Conservation (phyloP, 805 yeast genomes). For the Wickerhamiella cacticola region DNA sequence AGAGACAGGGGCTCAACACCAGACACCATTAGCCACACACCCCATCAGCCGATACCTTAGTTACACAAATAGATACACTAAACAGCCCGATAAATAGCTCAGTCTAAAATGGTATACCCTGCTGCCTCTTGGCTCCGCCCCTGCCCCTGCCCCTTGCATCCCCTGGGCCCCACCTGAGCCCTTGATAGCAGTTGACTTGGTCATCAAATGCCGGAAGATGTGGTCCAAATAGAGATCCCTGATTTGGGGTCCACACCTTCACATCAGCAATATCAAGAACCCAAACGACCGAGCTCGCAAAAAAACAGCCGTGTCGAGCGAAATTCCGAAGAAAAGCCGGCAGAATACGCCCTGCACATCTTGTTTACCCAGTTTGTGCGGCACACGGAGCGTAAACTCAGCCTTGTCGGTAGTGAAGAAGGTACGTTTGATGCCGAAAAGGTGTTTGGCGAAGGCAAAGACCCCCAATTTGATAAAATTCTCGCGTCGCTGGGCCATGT, state of each 20-base stretch:
- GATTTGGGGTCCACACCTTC: conserved; percentile 6
- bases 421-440: conserved; percentile 24
- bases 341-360: conserved; percentile 84
- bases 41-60: no score
- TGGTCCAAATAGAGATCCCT: conserved; percentile 14
- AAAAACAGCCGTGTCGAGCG: not conserved
- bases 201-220: conserved; percentile 31
- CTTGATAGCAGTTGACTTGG: conserved; percentile 5
- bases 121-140: no score
- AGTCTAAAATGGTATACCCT: no score
- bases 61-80: no score
- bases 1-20: no score
- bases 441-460: conserved; percentile 66
- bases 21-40: no score
- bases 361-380: conserved; percentile 92
- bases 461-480: conserved; percentile 74
- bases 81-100: no score
- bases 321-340: conserved; percentile 18
- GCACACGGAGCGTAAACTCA: conserved; percentile 78
- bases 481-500: conserved; percentile 80
- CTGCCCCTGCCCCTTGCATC: not conserved
- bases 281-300: not conserved
- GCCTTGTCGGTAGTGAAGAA: conserved; percentile 72
- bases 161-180: no score
- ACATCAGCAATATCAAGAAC: not conserved